phyloP scores from a whole-genome alignment of 2,329 filamentous ascomycete species.

The Diaporthe nobilis region DNA sequence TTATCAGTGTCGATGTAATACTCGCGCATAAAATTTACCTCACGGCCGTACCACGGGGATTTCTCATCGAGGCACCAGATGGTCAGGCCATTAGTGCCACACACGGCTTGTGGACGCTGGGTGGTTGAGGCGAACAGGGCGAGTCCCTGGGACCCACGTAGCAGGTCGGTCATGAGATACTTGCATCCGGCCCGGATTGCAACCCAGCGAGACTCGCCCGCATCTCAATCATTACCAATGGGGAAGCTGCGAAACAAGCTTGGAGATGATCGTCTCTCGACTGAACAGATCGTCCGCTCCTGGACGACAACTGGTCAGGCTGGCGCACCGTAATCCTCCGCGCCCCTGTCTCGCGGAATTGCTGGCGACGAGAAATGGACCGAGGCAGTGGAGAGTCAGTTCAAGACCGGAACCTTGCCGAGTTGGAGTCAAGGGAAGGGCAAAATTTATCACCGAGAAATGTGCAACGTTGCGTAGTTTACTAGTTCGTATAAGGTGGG shows the following conservation, averaged over 20 bases:
- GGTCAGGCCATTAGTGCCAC: slow-evolving; percentile 27
- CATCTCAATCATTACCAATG: not conserved
- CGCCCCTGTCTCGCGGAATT: not conserved
- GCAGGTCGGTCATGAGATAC: slow-evolving; percentile 21
- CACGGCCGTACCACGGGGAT: slow-evolving; percentile 25
- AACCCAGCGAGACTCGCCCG: slow-evolving; percentile 1
- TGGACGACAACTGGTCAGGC: not conserved
- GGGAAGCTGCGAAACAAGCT: not conserved
- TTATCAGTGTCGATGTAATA: slow-evolving; percentile 18
- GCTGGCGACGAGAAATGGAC: not conserved
- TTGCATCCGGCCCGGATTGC: not conserved
- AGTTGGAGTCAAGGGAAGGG: slow-evolving; percentile 6
- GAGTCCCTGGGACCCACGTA: slow-evolving; percentile 27
- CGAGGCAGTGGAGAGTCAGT: slow-evolving; percentile 20
- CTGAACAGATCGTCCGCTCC: not conserved
- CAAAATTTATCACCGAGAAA: not conserved
- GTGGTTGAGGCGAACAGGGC: slow-evolving; percentile 27
- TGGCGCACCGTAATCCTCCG: not conserved
- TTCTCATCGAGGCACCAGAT: slow-evolving; percentile 11
- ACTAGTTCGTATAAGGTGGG: not conserved
- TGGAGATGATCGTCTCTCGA: slow-evolving; percentile 9
- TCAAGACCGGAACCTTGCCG: slow-evolving; percentile 11
- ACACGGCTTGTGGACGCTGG: not conserved
- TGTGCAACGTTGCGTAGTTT: not conserved
- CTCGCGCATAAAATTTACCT: slow-evolving; percentile 27